These are phyloP conservation scores for Annona cherimola DNA, from an alignment of 164 flowering plant species.

Conservation along the genomic window DNA sequence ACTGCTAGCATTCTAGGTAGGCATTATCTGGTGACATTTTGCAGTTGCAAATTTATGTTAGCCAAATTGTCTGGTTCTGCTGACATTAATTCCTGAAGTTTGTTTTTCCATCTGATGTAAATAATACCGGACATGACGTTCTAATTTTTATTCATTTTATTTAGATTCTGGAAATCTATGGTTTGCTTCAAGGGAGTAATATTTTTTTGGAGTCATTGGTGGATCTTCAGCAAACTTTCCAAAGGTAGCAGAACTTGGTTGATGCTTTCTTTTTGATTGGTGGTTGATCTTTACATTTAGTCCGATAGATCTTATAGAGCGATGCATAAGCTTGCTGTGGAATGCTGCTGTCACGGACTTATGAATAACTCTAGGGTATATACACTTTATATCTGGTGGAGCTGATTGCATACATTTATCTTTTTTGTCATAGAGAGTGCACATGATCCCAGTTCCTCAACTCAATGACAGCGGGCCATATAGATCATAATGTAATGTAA, in stretches of 20 bases:
- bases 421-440: background rate
- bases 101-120: background rate
- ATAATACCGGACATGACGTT: constrained; percentile 3
- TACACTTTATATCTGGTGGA: background rate
- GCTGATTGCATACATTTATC: background rate
- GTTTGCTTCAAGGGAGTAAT: constrained; percentile 48
- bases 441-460: background rate
- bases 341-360: background rate
- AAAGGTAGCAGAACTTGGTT: constrained; percentile 32
- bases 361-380: background rate
- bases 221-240: constrained; percentile 39
- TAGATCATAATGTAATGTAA: no score
- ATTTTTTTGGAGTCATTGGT: constrained; percentile 44
- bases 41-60: background rate
- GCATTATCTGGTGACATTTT: background rate
- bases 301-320: background rate
- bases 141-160: background rate
- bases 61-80: background rate
- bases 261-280: no score
- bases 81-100: background rate
- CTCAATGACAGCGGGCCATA: background rate
- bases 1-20: background rate
- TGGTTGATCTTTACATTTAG: background rate
- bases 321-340: background rate
- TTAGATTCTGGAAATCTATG: constrained; percentile 54